These are phyloP conservation scores for Plantago ovata DNA, from an alignment of 257 asterid species.

Conservation along the genomic window DNA sequence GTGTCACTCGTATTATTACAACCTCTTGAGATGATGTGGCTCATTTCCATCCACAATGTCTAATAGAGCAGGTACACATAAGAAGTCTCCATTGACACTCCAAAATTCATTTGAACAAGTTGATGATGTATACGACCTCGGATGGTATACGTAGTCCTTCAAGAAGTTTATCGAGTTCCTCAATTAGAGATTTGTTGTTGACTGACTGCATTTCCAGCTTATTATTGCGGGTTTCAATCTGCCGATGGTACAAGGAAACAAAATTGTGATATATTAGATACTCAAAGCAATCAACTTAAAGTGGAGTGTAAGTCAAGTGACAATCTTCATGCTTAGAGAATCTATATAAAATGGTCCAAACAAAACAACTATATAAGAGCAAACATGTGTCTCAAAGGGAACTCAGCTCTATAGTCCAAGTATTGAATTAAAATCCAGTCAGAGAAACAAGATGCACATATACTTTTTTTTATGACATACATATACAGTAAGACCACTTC, in stretches of 20 bases:
- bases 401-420: slow-evolving; percentile 2
- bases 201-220: slow-evolving; percentile 97
- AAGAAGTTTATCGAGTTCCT: slow-evolving; percentile 91
- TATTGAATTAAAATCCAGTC: background rate
- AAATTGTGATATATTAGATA: slow-evolving; percentile 19
- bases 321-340: background rate
- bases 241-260: slow-evolving; percentile 27
- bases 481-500: slow-evolving; percentile 7
- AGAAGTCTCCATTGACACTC: slow-evolving; percentile 16
- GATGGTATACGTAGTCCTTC: slow-evolving; percentile 75
- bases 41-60: too few species aligned
- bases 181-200: slow-evolving; percentile 81
- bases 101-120: slow-evolving; percentile 8
- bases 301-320: background rate
- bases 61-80: background rate
- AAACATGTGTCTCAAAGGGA: slow-evolving; percentile 15
- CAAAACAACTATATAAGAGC: slow-evolving; percentile 10
- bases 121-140: slow-evolving; percentile 47
- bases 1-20: too few species aligned
- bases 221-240: slow-evolving; percentile 94
- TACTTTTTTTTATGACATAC: background rate
- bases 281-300: slow-evolving; percentile 2
- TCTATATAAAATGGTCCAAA: slow-evolving; percentile 11
- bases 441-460: too few species aligned
- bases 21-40: too few species aligned